Percentiles rank a stretch among this genome's conserved stretches.
phyloP scores from a whole-genome alignment of 495 filamentous ascomycete species.

The Astrothelium macrocarpum region DNA sequence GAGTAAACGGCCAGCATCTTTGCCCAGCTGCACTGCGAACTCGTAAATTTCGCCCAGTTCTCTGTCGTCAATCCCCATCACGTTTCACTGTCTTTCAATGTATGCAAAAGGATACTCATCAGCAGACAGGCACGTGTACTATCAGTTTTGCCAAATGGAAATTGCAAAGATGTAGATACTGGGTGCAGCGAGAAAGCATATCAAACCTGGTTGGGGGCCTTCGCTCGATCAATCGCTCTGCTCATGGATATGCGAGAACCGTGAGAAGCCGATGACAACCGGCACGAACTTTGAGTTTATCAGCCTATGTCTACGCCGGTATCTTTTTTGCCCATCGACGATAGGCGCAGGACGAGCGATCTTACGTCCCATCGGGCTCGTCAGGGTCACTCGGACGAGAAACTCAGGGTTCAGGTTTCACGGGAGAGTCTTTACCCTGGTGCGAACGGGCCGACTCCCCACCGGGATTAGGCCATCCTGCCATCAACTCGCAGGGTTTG shows the following conservation, averaged over 20 bases:
- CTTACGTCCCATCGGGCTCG: not conserved
- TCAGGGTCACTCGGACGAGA: too few relatives aligned
- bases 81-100: not conserved
- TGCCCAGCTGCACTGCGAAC: conserved; percentile 55
- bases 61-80: not conserved
- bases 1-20: conserved; percentile 51
- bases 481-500: too few relatives aligned
- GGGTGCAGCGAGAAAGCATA: not conserved
- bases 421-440: not conserved
- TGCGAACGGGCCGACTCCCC: too few relatives aligned
- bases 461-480: too few relatives aligned
- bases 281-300: not conserved
- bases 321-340: not conserved
- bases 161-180: not conserved
- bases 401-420: not conserved
- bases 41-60: conserved; percentile 52
- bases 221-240: not conserved
- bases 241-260: not conserved
- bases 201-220: not conserved
- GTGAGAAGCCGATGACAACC: not conserved
- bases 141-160: not conserved
- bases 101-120: not conserved
- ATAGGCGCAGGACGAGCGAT: not conserved
- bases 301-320: not conserved
- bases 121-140: not conserved